Evolutionary conservation across 306 rosid species (phyloP), one percentile per base, ranked within the genome.

Genomic region (Herpetospermum pedunculosum): DNA sequence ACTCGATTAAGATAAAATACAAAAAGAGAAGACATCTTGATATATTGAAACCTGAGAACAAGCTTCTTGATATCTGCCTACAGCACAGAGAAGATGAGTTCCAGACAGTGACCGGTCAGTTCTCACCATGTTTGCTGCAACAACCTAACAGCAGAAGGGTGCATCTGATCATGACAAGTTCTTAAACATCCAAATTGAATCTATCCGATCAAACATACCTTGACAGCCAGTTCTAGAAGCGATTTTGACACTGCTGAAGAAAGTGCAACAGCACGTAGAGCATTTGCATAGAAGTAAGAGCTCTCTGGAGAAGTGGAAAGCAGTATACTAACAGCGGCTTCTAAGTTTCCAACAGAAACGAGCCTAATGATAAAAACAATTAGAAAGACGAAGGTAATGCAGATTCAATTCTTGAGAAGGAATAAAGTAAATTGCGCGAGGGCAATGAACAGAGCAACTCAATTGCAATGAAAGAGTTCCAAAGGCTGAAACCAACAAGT

Each of bases 281-380:
- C 97, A 77, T 94, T 91, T 53, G 90, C 85, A 73, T 85, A 89
- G 87, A 94, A 94, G 89, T 83, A 94, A 52, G 86, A 82, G 87
- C 99, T 94, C 88, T 94, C 97, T 38, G 99, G 99, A 80, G 93
- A 88, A 70, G 99, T 94, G 74, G 99, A 94, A 79, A 94, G 99
- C 87, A 91, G 80, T 76, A 94, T 75, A 83, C 95, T 94, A 77
- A 94, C 99, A 13, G 99, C 97, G 14, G 85, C 89, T 87, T 94
- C 99, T 57, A 94, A 84, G 85, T 94, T 86, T 76, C 97, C 99
- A 76, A 91, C 87, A 3, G 96, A 86, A 29, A 91, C 90, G 76
- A 91, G 97, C 92, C 99, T 94, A 81, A 47, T 21, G 32, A 62
- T 30, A 13, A 57, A 63, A 16, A n/a, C 14, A 62, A 60, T 28